Evolutionary conservation across 2,329 filamentous ascomycete species (phyloP).

Genomic region (Pseudogymnoascus sp.): DNA sequence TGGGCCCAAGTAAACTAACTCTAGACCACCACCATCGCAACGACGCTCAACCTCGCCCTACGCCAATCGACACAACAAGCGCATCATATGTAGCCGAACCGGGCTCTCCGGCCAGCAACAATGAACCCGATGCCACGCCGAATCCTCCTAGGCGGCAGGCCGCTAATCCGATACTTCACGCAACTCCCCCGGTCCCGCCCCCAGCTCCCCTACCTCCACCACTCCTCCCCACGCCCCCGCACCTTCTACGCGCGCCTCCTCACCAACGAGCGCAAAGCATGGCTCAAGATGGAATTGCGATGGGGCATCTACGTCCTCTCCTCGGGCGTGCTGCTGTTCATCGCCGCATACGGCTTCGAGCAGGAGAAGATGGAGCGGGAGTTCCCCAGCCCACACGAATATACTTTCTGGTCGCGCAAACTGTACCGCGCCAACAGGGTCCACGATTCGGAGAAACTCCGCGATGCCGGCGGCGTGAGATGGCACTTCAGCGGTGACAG

Average conservation of each 20-base stretch:
- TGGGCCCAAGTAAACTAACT: neutral
- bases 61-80: neutral
- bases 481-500: conserved; percentile 60
- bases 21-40: neutral
- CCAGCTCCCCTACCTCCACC: conserved; percentile 57
- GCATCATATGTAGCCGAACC: neutral
- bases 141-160: conserved; percentile 11
- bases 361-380: conserved; percentile 67
- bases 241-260: conserved; percentile 58
- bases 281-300: conserved; percentile 61
- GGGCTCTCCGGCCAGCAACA: neutral
- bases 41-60: neutral
- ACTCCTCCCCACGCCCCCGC: conserved; percentile 35
- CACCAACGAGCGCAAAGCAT: conserved; percentile 67
- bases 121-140: neutral
- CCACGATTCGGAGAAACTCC: conserved; percentile 14
- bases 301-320: conserved; percentile 59
- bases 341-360: conserved; percentile 56
- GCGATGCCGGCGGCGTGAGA: conserved; percentile 32
- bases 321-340: conserved; percentile 47
- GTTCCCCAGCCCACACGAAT: conserved; percentile 76
- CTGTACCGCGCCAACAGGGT: conserved; percentile 47
- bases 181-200: conserved; percentile 45
- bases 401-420: conserved; percentile 63
- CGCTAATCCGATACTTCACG: conserved; percentile 46